Base-by-base conservation (phyloP, 257 asterid species). In the Plectranthus barbatus region DNA sequence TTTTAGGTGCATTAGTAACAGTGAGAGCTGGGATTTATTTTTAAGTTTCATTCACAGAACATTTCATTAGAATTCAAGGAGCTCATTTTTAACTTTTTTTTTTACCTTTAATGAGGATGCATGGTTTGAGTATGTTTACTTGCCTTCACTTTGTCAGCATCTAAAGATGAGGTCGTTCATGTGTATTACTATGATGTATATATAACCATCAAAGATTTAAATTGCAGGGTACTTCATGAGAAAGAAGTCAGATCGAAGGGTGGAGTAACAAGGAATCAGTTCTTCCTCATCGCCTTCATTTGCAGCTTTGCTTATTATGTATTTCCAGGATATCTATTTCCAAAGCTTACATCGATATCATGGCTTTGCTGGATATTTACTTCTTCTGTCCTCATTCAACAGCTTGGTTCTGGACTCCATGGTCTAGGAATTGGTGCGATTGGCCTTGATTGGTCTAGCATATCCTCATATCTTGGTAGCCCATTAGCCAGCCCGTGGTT, bases 401-500 rank as follows among this genome's bases (percentile, higher is more conserved):
- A 92, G 76, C 82, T 92, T 11, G 99, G 99, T 58, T 92, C 99
- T 0, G 99, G 99, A 3, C 90, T 92, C 46, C 92, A 82, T 49
- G 99, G 99, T 41, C 85, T 92, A 9, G 97, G 99, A 18, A 42
- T 89, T 31, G 99, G 99, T 52, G 83, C 99, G 9, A 37, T 92
- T 48, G 99, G 97, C n/a, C 84, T 92, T 3, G 97, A 92, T 47
- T 92, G 99, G 99, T 83, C 96, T 18, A 89, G 86, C 72, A 85
- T 92, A 73, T 85, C 96, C 11, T 82, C 99, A 9, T 92, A 89
- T 77, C 86, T 89, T 7, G 97, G 97, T 7, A 92, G 99, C 81
- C 99, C 99, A 10, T 73, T 92, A 60, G 97, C 96, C 42, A 92
- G 99, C 83, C 99, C 99, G 13, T 92, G 99, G 99, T 92, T 92